phyloP scores from a whole-genome alignment of 164 flowering plant genomes.

The Kingdonia uniflora region DNA sequence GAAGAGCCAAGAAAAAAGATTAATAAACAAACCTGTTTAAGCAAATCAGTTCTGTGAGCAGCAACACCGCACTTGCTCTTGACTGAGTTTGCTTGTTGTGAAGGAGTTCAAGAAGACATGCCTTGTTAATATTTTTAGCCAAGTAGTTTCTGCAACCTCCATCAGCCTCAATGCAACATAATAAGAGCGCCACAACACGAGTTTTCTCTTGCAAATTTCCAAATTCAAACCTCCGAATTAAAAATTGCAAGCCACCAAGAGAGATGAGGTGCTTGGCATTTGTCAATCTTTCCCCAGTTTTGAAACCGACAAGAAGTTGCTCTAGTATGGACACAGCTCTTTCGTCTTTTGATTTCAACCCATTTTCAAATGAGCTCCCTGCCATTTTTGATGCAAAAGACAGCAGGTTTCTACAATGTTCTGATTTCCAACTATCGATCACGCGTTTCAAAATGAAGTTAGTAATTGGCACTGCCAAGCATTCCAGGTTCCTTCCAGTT shows the following conservation, averaged over 20 bases:
- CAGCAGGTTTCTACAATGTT: conserved; percentile 26
- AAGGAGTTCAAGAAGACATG: conserved; percentile 39
- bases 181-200: conserved; percentile 28
- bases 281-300: conserved; percentile 25
- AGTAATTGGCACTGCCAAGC: conserved; percentile 30
- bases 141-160: conserved; percentile 40
- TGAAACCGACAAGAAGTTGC: conserved; percentile 37
- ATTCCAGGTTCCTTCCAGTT: conserved; percentile 36
- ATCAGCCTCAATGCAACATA: conserved; percentile 46
- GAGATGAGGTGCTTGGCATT: conserved; percentile 42
- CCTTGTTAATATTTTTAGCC: conserved; percentile 30
- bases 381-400: conserved; percentile 24
- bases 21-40: conserved; percentile 39
- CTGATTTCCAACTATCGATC: conserved; percentile 48
- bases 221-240: conserved; percentile 34
- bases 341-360: conserved; percentile 23
- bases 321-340: conserved; percentile 30
- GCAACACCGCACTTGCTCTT: conserved; percentile 30
- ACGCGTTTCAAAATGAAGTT: conserved; percentile 53
- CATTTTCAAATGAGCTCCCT: conserved; percentile 12
- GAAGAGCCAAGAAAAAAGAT: not conserved
- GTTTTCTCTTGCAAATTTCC: conserved; percentile 44
- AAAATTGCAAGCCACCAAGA: conserved; percentile 52
- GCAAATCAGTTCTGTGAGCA: conserved; percentile 51
- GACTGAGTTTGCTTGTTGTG: conserved; percentile 33